These are phyloP conservation scores for Setomelanomma holmii DNA, from an alignment of 2,329 filamentous ascomycete genomes.

Conservation along the genomic window DNA sequence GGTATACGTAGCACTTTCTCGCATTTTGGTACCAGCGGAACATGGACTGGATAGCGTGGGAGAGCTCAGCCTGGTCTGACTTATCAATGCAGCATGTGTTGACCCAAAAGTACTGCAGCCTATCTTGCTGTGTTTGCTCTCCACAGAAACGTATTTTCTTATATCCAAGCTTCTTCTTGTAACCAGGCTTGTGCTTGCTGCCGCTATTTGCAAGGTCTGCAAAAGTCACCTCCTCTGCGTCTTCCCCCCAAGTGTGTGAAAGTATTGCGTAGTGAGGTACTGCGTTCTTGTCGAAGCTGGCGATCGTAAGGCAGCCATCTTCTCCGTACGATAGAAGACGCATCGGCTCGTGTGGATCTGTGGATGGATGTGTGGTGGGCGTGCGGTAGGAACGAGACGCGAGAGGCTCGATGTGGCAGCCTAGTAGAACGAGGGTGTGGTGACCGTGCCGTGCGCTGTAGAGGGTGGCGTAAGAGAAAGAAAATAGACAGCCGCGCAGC, in stretches of 20 bases:
- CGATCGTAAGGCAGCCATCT: background rate
- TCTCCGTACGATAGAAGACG: background rate
- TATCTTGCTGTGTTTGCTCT: conserved; percentile 2
- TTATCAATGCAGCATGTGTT: conserved; percentile 13
- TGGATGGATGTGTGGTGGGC: background rate
- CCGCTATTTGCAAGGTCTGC: background rate
- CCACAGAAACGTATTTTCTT: conserved; percentile 9
- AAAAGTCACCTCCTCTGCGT: no score
- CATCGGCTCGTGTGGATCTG: background rate
- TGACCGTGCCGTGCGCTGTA: background rate
- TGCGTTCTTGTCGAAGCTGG: background rate
- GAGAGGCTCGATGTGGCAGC: background rate
- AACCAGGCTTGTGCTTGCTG: conserved; percentile 5
- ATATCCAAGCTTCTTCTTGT: no score
- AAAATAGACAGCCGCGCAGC: no score
- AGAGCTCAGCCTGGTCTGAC: background rate
- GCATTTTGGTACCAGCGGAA: no score
- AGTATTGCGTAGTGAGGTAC: no score
- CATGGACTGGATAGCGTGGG: conserved; percentile 10
- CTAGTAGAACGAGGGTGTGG: background rate
- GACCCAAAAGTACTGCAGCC: no score
- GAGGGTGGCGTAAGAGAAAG: background rate
- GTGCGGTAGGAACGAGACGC: background rate
- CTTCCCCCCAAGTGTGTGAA: no score
- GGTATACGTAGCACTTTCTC: no score